phyloP scores from a whole-genome alignment of 495 filamentous ascomycete genomes.

The Xylaria venustula region DNA sequence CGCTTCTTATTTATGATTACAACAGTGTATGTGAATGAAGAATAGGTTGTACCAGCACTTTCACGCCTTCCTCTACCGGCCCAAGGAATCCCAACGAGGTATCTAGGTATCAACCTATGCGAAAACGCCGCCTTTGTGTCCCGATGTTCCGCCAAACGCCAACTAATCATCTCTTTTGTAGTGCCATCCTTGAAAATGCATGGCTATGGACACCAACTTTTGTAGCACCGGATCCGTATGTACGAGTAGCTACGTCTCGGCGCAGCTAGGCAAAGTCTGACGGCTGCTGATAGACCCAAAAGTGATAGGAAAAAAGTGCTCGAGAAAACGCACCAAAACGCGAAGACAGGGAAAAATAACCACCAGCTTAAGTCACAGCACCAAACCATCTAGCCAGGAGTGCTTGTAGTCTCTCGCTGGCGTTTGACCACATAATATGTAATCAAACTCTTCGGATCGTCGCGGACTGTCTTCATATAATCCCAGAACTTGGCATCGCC shows the following conservation, averaged over 20 bases:
- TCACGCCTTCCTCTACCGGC: too few species aligned
- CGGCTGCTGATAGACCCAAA: background rate
- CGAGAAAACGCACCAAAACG: conserved; percentile 5
- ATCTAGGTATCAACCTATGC: conserved; percentile 4
- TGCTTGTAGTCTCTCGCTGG: conserved; percentile 43
- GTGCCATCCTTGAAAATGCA: background rate
- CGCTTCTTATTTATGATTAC: conserved; percentile 8
- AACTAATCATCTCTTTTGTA: background rate
- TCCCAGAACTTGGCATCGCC: conserved; percentile 66
- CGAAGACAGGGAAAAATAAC: background rate
- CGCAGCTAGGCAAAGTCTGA: background rate
- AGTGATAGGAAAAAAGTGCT: background rate
- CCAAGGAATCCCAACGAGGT: too few species aligned
- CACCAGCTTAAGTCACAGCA: conserved; percentile 8
- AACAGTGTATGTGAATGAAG: background rate
- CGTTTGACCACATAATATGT: conserved; percentile 80
- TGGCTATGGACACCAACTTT: background rate
- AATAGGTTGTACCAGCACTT: too few species aligned
- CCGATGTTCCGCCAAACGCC: conserved; percentile 2
- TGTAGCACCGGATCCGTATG: background rate
- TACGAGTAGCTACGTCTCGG: background rate
- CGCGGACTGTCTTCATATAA: conserved; percentile 58
- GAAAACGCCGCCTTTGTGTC: conserved; percentile 3
- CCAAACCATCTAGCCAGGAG: conserved; percentile 8
- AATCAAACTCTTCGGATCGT: conserved; percentile 70